Base-by-base conservation (phyloP, 768 basidiomycete genomes). In the Boletus vermiculosoides region DNA sequence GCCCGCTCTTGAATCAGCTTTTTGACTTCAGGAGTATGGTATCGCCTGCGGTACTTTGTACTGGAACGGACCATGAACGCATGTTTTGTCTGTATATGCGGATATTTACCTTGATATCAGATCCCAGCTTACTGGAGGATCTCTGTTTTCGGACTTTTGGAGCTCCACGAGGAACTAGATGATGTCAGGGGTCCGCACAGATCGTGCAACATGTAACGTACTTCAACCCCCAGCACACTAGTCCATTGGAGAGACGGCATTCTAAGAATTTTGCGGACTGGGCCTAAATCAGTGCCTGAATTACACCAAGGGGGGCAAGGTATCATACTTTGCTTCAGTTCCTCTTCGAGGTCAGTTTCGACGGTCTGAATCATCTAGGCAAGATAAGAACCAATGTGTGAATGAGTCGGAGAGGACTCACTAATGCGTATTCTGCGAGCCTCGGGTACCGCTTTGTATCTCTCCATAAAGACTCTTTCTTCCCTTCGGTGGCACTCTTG, bases 161-260 rank as follows among this genome's bases (percentile, higher is more conserved):
- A 96, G 73, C 70, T 96, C 92, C 11, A 96, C 77, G 11, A 97
- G 76, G 68, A 83, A 95, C 87, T 97, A 62, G 8, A 9, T 36
- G 25, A 58, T 34, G 25, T 34, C 36, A 41, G 41, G 31, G 6
- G 9, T 34, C 20, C 36, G 39, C 22, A 40, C 20, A 36, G 13
- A 23, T 18, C 16, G 23, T 5, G 36, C 45, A 48, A 28, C 25
- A 45, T 34, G n/a, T 22, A 8, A 61, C 57, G 57, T 62, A 92
- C 93, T 71, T 94, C 93, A 53, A 88, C 86, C 0, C 83, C 86
- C 0, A 78, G 74, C 13, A 87, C 78, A 5, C 78, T 81, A 3
- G 81, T 80, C 79, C 85, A 98, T 52, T 86, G 75, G 23, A 94
- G 75, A 10, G 83, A 84, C 0, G 92, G 92, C 66, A 86, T 81